Evolutionary conservation across 805 yeast genomes (phyloP), one percentile per base, ranked within the genome.

Genomic region (Cyberlindnera euphorbiiphila): DNA sequence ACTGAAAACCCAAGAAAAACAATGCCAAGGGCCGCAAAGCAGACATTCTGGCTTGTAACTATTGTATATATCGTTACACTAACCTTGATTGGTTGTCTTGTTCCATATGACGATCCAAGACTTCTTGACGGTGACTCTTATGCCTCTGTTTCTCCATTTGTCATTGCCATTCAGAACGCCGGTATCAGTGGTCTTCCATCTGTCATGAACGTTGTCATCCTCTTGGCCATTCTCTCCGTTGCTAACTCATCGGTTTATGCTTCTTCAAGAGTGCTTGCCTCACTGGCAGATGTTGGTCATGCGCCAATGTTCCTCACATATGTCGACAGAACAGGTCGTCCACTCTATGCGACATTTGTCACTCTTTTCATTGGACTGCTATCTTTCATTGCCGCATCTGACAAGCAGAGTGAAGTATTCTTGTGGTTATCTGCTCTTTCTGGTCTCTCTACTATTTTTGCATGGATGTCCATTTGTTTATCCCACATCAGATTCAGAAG

Each of bases 1-100:
- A 69, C 86, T 17, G 71, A 61, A 24, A 74, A 82, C 57, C 91
- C 93, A 31, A 66, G 81, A 49, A 68, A 66, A 38, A 62, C 83
- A 3, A 68, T 84, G 37, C 91, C 93, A 31, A 69, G 71, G 36
- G 93, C 93, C 27, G 75, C 81, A 40, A 83, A 81, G 61, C 88
- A 84, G 64, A 85, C 83, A 6, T 81, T 85, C 62, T 83, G 89
- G 88, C 71, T 89, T 59, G 78, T 84, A 39, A 64, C 79, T 16
- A 58, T 78, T 48, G 81, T 83, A 54, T 84, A 85, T 62, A 65
- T 85, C 56, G 62, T 70, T 10, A 66, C 78, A 49, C 70, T 61
- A 58, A 76, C 62, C 40, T 64, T 70, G 48, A 73, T 66, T 52
- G 85, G 88, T 30, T 74, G 81, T 49, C 66, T 84, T 42, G 91